A percentile compares a stretch with the other conserved stretches of the same genome.
Evolutionary conservation across 164 flowering plant genomes (phyloP).

Genomic region (Tetrastigma voinierianum): DNA sequence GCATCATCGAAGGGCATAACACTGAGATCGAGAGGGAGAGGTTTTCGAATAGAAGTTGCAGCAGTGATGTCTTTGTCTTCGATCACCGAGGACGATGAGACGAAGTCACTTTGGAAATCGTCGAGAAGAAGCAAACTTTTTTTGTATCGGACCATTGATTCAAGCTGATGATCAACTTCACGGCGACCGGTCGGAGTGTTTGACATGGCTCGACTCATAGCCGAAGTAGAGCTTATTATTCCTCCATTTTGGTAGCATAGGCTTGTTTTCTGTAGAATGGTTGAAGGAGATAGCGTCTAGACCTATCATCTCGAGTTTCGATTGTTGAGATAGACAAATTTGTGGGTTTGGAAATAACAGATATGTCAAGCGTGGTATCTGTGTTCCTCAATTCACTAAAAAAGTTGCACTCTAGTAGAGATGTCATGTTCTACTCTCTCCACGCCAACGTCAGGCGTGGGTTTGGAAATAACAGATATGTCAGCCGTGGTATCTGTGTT

Average conservation of each 20-base stretch:
- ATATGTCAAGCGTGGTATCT: no score
- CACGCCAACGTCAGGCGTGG: no score
- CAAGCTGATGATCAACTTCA: neutral
- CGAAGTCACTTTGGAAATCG: conserved; percentile 84
- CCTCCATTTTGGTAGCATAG: conserved; percentile 48
- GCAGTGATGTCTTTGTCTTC: conserved; percentile 40
- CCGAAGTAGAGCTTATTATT: conserved; percentile 41
- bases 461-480: no score
- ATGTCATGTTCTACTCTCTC: no score
- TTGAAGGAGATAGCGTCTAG: conserved; percentile 39
- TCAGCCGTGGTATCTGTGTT: no score
- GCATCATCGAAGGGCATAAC: conserved; percentile 39
- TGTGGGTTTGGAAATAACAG: no score
- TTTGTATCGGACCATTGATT: conserved; percentile 41
- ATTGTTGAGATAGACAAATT: no score
- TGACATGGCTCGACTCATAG: conserved; percentile 43
- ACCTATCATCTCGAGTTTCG: no score
- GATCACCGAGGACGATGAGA: conserved; percentile 77
- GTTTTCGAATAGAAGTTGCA: conserved; percentile 37
- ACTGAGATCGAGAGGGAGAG: conserved; percentile 54
- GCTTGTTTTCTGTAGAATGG: conserved; percentile 29
- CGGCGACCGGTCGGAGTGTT: conserved; percentile 9
- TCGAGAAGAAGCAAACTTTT: conserved; percentile 41
- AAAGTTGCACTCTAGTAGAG: no score
- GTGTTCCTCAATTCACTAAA: no score